A percentile compares a stretch with the other conserved stretches of the same genome.
These are phyloP conservation scores for Tetrahymena elliotti DNA, from an alignment of 73 alveolate species.

Conservation along the genomic window DNA sequence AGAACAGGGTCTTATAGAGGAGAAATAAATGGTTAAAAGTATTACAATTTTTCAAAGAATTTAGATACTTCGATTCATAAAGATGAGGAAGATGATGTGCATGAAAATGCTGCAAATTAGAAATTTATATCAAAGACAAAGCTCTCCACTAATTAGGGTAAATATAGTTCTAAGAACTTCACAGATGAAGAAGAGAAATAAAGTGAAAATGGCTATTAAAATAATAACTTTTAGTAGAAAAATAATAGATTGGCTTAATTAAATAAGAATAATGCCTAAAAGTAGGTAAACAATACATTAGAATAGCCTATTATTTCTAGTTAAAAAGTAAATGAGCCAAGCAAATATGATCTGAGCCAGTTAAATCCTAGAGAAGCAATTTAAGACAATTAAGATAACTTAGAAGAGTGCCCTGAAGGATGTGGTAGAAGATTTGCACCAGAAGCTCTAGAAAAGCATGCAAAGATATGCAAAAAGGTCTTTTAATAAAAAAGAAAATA, in stretches of 20 bases:
- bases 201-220: background rate
- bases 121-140: background rate
- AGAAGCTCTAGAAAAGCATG: conserved; percentile 26
- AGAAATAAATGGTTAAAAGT: background rate
- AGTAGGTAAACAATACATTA: background rate
- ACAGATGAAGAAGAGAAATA: background rate
- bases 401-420: conserved; percentile 45
- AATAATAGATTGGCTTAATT: background rate
- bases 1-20: background rate
- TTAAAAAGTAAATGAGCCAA: background rate
- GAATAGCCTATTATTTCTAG: background rate
- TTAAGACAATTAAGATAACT: background rate
- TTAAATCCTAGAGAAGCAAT: background rate
- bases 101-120: background rate
- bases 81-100: background rate
- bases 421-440: conserved; percentile 39
- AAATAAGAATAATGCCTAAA: background rate
- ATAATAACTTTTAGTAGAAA: background rate
- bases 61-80: background rate
- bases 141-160: background rate
- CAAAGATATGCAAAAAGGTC: conserved; percentile 37
- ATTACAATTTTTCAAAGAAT: background rate
- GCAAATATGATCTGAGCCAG: background rate
- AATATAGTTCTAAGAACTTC: background rate
- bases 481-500: conserved; percentile 27